Base-by-base conservation (phyloP, 2,329 filamentous ascomycete genomes). In the Amauroascus niger region DNA sequence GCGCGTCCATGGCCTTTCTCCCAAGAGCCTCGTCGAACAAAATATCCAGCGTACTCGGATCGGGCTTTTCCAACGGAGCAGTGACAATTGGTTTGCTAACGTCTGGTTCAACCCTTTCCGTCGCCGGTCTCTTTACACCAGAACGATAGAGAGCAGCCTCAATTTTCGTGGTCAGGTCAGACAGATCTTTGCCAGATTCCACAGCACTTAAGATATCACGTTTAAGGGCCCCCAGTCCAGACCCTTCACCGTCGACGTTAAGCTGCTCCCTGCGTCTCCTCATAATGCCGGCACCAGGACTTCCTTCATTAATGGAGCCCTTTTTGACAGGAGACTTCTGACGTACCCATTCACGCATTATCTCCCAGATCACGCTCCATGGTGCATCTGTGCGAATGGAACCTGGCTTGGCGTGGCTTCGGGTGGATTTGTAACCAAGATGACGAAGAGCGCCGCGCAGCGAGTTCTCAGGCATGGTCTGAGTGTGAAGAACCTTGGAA, bases 321-420 rank as follows among this genome's bases (percentile, higher is more conserved):
- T 83, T 80, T 65, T 87, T 94, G 55, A 95, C 76, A 0, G 90
- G 89, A 0, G 80, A 77, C 63, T 84, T 86, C 65, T 95, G 88
- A 22, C 84, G 80, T 13, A 87, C 81, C 88, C 89, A 98, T 70
- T 95, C 89, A 24, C 87, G 79, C 81, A 97, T 93, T 26, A 97
- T 75, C 66, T 94, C 86, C 90, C 93, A 97, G 46, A 98, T 79
- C 0, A 88, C 83, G 3, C 76, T 76, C 89, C 89, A 98, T 0
- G 90, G 87, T 13, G 93, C 93, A 69, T 97, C 83, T 0, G 93
- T 97, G 73, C 94, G 95, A 69, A 97, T 83, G 63, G 87, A 93
- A 24, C 90, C 91, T 0, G 88, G 79, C 60, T 89, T 88, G 62
- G 88, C 88, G 69, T 98, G 93, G 61, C 87, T 95, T 63, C 91